Evolutionary conservation across 1,284 basidiomycete genomes (phyloP), one percentile per base, ranked within the genome.

Genomic region (Ustilago nuda): DNA sequence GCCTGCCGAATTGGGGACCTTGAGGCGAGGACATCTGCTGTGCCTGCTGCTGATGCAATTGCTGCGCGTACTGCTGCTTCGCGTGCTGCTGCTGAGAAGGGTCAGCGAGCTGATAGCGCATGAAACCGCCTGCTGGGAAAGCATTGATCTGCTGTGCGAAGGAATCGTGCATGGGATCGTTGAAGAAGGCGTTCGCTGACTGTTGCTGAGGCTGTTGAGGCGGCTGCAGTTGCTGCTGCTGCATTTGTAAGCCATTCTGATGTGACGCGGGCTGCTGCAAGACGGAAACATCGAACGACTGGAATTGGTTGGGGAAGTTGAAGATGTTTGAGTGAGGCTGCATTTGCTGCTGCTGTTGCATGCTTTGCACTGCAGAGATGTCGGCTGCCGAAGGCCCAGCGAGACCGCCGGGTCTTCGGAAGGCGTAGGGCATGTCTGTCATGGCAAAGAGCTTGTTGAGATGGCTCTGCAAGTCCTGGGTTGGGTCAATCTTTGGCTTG

Each of bases 401-500:
- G 9, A 82, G 66, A 48, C 68, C 76, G 27, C 79, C 77, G 1
- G 79, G 81, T 1, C 79, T 65, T 35, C 81, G 66, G 39, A 81
- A 80, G 4, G 73, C 69, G 35, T 75, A 72, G 35, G 80, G 79
- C 62, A 82, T 66, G 37, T 81, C 76, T 9, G 80, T 79, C 48
- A 82, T 70, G 51, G 61, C 69, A 46, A 82, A 80, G 53, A 82
- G 73, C 72, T 77, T 71, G 67, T 75, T 68, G 53, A 82, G 66
- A 61, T 82, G 80, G 52, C 37, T 59, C 60, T 82, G 78, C 36
- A 82, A 45, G 30, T 79, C 73, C 15, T 66, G 68, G 3, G 76
- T 62, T 9, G 70, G 69, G 30, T 76, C 74, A 12, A 70, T 3
- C 60, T 83, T 83, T 11, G 76, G 73, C 46, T 83, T 83, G n/a